Evolutionary conservation across 306 rosid species (phyloP).

Genomic region (Crataegus laevigata): DNA sequence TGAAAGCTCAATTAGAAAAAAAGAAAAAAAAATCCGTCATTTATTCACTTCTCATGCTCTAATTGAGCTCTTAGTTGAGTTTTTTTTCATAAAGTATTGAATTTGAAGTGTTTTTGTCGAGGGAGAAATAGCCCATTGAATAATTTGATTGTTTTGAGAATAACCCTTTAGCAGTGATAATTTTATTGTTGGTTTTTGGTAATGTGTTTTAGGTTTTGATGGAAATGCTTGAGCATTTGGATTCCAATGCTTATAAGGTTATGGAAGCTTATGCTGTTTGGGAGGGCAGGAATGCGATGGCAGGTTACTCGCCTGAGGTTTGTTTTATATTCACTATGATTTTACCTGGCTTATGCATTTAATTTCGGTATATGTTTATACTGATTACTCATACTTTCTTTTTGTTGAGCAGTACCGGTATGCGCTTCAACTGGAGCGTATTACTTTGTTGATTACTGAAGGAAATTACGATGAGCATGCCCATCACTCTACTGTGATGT

Average conservation of each 20-base stretch:
- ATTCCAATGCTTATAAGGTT: constrained; percentile 27
- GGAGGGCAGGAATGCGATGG: constrained; percentile 55
- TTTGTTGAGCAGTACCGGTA: constrained; percentile 48
- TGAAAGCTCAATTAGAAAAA: not conserved
- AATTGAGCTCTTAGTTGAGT: too few species aligned
- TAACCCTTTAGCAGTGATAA: not conserved
- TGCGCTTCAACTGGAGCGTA: constrained; percentile 48
- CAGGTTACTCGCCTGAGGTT: constrained; percentile 50
- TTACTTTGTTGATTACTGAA: constrained; percentile 45
- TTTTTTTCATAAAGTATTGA: too few species aligned
- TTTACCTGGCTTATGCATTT: not conserved
- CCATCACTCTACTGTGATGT: constrained; percentile 47
- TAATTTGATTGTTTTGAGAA: not conserved
- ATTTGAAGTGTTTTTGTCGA: too few species aligned
- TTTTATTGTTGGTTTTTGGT: not conserved
- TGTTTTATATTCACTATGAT: not conserved
- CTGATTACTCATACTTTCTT: not conserved
- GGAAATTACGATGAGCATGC: constrained; percentile 43
- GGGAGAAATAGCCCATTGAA: not conserved
- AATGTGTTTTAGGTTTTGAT: constrained; percentile 41
- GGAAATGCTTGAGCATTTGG: constrained; percentile 47
- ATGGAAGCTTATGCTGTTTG: constrained; percentile 51
- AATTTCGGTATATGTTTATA: not conserved
- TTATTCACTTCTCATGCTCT: not conserved
- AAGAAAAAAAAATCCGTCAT: too few species aligned